These are phyloP conservation scores for Vanderwaltozyma yarrowii DNA, from an alignment of 805 yeast species.

Conservation along the genomic window DNA sequence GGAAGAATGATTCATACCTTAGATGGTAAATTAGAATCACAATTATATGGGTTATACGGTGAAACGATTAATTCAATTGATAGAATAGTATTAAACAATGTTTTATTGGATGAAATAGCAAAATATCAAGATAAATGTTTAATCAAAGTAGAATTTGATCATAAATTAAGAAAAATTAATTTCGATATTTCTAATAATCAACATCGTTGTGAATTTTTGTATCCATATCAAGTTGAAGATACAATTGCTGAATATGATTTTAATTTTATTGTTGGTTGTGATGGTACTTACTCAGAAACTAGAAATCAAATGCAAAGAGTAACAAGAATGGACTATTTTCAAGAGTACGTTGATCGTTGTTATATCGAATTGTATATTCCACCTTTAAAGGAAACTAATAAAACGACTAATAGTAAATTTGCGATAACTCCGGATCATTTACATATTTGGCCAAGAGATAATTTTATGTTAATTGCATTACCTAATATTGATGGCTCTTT, in stretches of 20 bases:
- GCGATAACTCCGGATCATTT: constrained; percentile 61
- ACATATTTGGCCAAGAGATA: constrained; percentile 87
- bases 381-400: constrained; percentile 31
- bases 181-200: constrained; percentile 14
- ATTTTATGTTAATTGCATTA: constrained; percentile 82
- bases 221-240: constrained; percentile 11
- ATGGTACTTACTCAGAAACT: constrained; percentile 72
- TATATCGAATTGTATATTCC: constrained; percentile 77
- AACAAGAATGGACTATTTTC: constrained; percentile 58
- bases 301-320: constrained; percentile 58
- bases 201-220: constrained; percentile 12
- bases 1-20: constrained; percentile 84
- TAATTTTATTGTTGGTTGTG: constrained; percentile 71
- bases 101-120: constrained; percentile 54
- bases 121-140: constrained; percentile 10
- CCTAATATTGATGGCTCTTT: constrained; percentile 81
- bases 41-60: constrained; percentile 70
- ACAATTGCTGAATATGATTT: constrained; percentile 19
- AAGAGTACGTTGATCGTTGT: constrained; percentile 74
- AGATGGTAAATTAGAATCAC: constrained; percentile 54
- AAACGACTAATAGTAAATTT: constrained; percentile 30
- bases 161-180: constrained; percentile 42
- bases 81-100: constrained; percentile 55
- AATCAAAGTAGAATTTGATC: constrained; percentile 36
- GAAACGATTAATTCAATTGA: constrained; percentile 82